phyloP scores from a whole-genome alignment of 306 rosid species.

The Cercis canadensis region DNA sequence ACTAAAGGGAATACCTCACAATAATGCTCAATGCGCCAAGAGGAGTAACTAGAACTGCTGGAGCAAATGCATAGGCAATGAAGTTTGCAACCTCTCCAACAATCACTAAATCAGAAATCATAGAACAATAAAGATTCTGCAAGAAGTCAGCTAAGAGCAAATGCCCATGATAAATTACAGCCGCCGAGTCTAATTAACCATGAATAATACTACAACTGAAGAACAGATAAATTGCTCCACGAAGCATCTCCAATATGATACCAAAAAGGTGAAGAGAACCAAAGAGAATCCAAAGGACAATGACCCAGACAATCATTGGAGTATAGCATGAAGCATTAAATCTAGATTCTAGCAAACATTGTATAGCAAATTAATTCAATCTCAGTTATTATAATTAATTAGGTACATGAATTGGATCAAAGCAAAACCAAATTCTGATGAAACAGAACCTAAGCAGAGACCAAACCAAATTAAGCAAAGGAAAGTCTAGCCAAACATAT shows the following conservation, averaged over 20 bases:
- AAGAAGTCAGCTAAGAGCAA: conserved; percentile 45
- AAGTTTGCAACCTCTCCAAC: conserved; percentile 89
- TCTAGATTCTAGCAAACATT: conserved; percentile 20
- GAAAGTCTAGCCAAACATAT: conserved; percentile 6
- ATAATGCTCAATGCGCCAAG: conserved; percentile 94
- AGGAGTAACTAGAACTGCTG: conserved; percentile 89
- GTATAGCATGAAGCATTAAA: conserved; percentile 30
- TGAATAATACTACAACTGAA: background rate
- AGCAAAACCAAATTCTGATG: conserved; percentile 23
- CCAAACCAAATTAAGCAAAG: conserved; percentile 33
- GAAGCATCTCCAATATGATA: background rate
- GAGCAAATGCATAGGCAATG: conserved; percentile 90
- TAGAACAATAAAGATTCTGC: conserved; percentile 50
- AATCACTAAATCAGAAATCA: conserved; percentile 73
- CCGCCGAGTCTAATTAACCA: conserved; percentile 12
- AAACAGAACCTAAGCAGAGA: conserved; percentile 2
- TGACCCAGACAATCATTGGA: conserved; percentile 4
- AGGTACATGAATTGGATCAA: conserved; percentile 20
- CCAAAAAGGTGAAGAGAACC: background rate
- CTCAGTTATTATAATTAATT: background rate
- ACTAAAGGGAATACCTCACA: conserved; percentile 60
- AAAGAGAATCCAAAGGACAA: background rate
- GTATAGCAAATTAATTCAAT: conserved; percentile 22
- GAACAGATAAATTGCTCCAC: background rate
- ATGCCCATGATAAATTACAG: conserved; percentile 19